Evolutionary conservation across 495 filamentous ascomycete species (phyloP), one percentile per base, ranked within the genome.

Genomic region (Daldinia decipiens): DNA sequence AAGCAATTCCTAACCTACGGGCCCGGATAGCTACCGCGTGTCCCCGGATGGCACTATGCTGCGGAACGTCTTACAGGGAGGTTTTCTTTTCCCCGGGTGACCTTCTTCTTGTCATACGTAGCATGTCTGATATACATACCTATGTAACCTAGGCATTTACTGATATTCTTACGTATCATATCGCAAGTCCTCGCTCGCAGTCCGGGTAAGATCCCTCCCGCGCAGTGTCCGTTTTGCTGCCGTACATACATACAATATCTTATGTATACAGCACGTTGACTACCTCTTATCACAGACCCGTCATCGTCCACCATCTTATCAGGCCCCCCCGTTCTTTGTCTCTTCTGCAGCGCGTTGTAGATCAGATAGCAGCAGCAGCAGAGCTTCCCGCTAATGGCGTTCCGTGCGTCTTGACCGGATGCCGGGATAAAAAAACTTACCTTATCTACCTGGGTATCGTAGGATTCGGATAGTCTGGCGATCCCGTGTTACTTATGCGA

Each of bases 381-480:
- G n/a, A 19, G 17, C 40, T 45, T 45, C 40, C 17, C 43, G 19
- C 43, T 24, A 47, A 36, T 57, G 31, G 13, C 31, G 53, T 56
- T 36, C n/a, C 17, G 53, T 56, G 53, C 53, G 31, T 19, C 53
- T 34, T 56, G 53, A 31, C 31, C 50, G 24, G 50, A 31, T 31
- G 50, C 50, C 15, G 50, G 50, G 50, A 31, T 12, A n/a, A 4
- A 13, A 34, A 17, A 56, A 56, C 53, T 56, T 56, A 56, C 53
- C 53, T 56, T 56, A 56, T 31, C 53, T 56, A 56, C 53, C 17
- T 56, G n/a, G 39, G 39, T n/a, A 40, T 21, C 43, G 19, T 21
- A 0, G 43, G 43, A 47, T 24, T 24, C 43, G 7, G 2, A 21
- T 19, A 21, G 17, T 21, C 34, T 6, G 34, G 11, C 34, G 34